A percentile compares a stretch with the other conserved stretches of the same genome.
Evolutionary conservation across 139 green algal species (phyloP).

Genomic region (Micromonas commoda): DNA sequence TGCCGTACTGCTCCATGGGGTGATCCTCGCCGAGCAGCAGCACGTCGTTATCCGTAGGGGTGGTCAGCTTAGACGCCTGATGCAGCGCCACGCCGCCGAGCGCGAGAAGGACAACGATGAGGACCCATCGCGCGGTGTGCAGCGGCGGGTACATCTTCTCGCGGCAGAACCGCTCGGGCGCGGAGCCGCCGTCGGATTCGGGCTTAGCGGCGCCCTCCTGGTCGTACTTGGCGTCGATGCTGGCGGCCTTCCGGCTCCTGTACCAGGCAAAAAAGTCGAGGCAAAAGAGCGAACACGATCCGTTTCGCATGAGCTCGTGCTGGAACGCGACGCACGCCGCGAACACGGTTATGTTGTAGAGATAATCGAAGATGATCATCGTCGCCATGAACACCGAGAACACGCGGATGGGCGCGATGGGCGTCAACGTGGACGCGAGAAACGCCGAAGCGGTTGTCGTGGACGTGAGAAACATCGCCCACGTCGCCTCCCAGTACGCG

Average conservation of each 20-base stretch:
- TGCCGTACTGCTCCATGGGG: neutral
- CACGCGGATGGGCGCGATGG: conserved; percentile 26
- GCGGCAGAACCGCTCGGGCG: neutral
- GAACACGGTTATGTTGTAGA: conserved; percentile 23
- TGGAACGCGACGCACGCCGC: neutral
- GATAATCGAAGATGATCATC: conserved; percentile 30
- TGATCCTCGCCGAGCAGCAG: neutral
- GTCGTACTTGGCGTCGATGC: no score
- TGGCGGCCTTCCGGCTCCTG: neutral
- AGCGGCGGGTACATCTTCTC: neutral
- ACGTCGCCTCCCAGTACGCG: conserved; percentile 9
- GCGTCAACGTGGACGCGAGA: conserved; percentile 15
- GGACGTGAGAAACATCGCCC: conserved; percentile 30
- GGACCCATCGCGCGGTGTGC: neutral
- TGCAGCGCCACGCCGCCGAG: neutral
- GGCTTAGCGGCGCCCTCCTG: neutral
- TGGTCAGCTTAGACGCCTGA: neutral
- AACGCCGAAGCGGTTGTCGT: conserved; percentile 30
- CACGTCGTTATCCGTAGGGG: neutral
- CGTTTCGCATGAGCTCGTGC: neutral
- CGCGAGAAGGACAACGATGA: neutral
- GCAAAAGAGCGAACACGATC: neutral
- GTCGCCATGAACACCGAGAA: conserved; percentile 31
- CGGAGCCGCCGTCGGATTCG: neutral
- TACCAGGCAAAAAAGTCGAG: neutral